phyloP scores from a whole-genome alignment of 1,139 yeast species.

The Geotrichum siamense region DNA sequence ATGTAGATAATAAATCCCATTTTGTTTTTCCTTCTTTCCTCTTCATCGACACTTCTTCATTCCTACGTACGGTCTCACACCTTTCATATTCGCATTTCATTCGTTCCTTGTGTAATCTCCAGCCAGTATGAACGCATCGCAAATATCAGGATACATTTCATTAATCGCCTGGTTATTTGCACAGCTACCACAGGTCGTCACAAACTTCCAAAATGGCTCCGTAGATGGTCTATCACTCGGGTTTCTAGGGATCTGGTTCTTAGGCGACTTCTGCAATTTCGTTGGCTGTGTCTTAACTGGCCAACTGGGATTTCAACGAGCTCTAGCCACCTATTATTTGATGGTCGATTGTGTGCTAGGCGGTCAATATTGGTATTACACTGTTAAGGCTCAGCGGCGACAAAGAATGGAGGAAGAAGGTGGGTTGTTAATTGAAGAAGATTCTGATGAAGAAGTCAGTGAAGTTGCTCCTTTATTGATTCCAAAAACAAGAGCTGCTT shows the following conservation, averaged over 20 bases:
- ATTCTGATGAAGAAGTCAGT: constrained; percentile 12
- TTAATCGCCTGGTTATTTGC: constrained; percentile 74
- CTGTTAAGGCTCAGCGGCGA: constrained; percentile 18
- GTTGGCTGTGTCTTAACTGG: constrained; percentile 72
- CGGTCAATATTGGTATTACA: constrained; percentile 71
- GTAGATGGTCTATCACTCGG: constrained; percentile 83
- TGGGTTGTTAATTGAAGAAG: not conserved
- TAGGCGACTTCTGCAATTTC: constrained; percentile 78
- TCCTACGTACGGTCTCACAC: too few relatives aligned
- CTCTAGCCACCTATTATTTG: constrained; percentile 68
- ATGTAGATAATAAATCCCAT: too few relatives aligned
- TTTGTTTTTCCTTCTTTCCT: too few relatives aligned
- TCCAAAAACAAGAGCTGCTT: constrained; percentile 11
- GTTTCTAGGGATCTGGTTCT: constrained; percentile 69
- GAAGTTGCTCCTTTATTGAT: constrained; percentile 12
- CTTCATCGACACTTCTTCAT: too few relatives aligned
- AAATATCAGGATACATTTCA: constrained; percentile 44
- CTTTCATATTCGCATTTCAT: too few relatives aligned
- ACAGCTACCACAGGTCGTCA: constrained; percentile 76
- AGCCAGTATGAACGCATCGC: constrained; percentile 20
- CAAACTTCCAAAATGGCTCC: constrained; percentile 66
- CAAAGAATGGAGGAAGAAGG: constrained; percentile 1
- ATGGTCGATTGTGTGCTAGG: constrained; percentile 64
- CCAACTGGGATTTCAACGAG: constrained; percentile 69
- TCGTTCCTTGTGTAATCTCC: too few relatives aligned